Percentiles rank a stretch among this genome's conserved stretches.
These are phyloP conservation scores for Inga laurina DNA, from an alignment of 306 rosid species.

Conservation along the genomic window DNA sequence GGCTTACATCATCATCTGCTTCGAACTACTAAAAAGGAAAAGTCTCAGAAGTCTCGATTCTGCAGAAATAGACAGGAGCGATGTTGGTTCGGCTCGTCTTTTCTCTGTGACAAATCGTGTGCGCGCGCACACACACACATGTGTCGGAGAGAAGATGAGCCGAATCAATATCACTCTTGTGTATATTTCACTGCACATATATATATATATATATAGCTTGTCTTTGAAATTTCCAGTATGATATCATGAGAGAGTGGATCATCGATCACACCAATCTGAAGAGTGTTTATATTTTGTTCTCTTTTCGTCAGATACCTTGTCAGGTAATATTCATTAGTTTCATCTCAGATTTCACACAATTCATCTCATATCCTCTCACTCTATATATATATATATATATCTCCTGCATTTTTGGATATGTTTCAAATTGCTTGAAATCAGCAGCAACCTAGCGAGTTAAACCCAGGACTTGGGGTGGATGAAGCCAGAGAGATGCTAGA, in stretches of 20 bases:
- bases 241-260: neutral
- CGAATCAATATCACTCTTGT: conserved; percentile 47
- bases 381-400: neutral
- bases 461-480: neutral
- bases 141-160: conserved; percentile 28
- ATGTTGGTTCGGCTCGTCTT: conserved; percentile 53
- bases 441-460: neutral
- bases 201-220: neutral
- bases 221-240: neutral
- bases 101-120: neutral
- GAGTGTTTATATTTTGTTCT: neutral
- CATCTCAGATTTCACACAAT: neutral
- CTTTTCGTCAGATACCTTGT: neutral
- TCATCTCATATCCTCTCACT: neutral
- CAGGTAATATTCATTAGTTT: neutral
- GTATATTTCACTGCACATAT: conserved; percentile 31
- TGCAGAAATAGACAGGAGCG: conserved; percentile 60
- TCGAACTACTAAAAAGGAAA: neutral
- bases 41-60: conserved; percentile 7
- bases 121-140: neutral
- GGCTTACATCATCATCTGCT: neutral
- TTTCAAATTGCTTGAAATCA: neutral
- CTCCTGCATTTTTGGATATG: neutral
- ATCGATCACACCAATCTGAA: neutral
- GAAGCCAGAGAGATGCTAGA: neutral